A percentile compares a stretch with the other conserved stretches of the same genome.
Conservation (phyloP, 306 rosid species). For the Fagus crenata region DNA sequence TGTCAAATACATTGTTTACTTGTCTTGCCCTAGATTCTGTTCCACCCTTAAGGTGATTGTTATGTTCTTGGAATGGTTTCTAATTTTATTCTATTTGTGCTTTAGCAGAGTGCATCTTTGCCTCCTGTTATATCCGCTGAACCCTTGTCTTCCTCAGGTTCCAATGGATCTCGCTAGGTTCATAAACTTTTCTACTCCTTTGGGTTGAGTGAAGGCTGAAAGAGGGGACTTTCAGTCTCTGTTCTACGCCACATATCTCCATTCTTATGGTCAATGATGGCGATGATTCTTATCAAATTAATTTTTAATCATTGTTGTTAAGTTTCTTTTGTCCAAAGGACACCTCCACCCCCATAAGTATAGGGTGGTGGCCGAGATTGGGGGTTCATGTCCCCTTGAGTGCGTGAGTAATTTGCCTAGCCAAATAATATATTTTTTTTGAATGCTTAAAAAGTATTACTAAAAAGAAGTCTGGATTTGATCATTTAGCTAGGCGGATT, state of each 20-base stretch:
- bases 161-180: slow-evolving; percentile 55
- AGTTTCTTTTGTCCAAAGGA: background rate
- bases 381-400: background rate
- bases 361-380: background rate
- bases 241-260: background rate
- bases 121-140: slow-evolving; percentile 41
- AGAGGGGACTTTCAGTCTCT: background rate
- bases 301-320: background rate
- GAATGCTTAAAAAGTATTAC: background rate
- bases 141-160: slow-evolving; percentile 38
- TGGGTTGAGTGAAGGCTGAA: slow-evolving; percentile 17
- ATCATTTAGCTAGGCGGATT: background rate
- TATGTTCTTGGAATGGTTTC: slow-evolving; percentile 7
- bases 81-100: slow-evolving; percentile 15
- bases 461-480: background rate
- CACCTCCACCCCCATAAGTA: background rate
- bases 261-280: background rate
- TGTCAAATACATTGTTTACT: background rate
- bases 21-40: background rate
- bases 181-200: slow-evolving; percentile 20
- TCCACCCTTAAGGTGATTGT: slow-evolving; percentile 1
- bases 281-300: too few relatives aligned
- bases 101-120: slow-evolving; percentile 48
- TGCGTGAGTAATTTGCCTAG: background rate
- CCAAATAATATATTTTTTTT: background rate